Conservation (phyloP, 73 alveolate species). For the Paramecium octaurelia region DNA sequence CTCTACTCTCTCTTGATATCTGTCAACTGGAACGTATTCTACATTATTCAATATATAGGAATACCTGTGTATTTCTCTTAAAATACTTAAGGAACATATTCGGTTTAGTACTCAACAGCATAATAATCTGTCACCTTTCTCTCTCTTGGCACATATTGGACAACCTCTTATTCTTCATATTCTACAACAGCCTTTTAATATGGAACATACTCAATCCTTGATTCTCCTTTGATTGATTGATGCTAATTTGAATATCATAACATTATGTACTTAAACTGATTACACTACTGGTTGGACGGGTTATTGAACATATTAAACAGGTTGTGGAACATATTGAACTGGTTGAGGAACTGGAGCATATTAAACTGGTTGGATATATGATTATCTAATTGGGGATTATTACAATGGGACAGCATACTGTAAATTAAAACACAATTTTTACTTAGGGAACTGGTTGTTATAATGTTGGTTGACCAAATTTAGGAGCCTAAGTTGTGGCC, state of each 20-base stretch:
- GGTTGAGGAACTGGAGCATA: background rate
- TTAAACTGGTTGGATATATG: background rate
- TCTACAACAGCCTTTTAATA: slow-evolving; percentile 55
- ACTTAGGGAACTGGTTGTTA: background rate
- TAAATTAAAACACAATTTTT: background rate
- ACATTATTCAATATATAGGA: background rate
- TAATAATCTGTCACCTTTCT: slow-evolving; percentile 56
- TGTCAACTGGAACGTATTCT: slow-evolving; percentile 30
- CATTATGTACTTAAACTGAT: background rate
- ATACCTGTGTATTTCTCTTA: slow-evolving; percentile 51
- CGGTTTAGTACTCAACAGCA: slow-evolving; percentile 62
- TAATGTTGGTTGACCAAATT: background rate
- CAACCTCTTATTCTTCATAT: slow-evolving; percentile 53
- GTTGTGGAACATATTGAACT: background rate
- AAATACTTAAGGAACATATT: slow-evolving; percentile 55
- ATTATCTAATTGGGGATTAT: background rate
- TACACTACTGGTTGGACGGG: background rate
- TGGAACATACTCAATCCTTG: slow-evolving; percentile 60
- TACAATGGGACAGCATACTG: background rate
- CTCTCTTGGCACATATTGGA: slow-evolving; percentile 57
- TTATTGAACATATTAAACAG: background rate
- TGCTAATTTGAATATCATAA: background rate
- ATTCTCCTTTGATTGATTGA: slow-evolving; percentile 53
- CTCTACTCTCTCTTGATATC: slow-evolving; percentile 44
- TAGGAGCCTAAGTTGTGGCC: background rate